These are phyloP conservation scores for Malus orientalis DNA, from an alignment of 306 rosid species.

Conservation along the genomic window DNA sequence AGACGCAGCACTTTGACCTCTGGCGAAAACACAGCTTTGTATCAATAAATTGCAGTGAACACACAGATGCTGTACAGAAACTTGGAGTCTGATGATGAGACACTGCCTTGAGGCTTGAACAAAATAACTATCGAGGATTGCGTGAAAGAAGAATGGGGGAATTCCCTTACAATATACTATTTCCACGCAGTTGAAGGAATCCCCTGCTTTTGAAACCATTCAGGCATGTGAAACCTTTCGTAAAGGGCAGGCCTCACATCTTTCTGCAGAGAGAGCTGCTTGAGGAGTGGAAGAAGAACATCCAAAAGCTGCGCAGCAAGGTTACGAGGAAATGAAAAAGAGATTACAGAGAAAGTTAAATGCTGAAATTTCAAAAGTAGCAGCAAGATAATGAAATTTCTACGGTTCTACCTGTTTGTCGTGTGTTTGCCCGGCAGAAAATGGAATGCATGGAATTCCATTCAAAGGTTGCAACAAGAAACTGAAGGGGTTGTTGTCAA, in stretches of 20 bases:
- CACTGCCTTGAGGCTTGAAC: slow-evolving; percentile 10
- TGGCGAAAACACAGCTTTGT: neutral
- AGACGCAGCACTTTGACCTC: neutral
- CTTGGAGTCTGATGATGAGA: slow-evolving; percentile 6
- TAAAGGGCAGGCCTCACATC: slow-evolving; percentile 81
- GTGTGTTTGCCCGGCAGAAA: slow-evolving; percentile 76
- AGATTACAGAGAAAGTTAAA: neutral
- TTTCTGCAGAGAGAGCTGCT: slow-evolving; percentile 66
- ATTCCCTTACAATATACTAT: neutral
- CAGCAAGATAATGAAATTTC: neutral
- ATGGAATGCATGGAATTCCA: slow-evolving; percentile 93
- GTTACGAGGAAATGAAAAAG: neutral
- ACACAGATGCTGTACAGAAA: slow-evolving; percentile 36
- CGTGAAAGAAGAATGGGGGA: slow-evolving; percentile 7
- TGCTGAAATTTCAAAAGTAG: neutral
- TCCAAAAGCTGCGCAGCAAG: slow-evolving; percentile 59
- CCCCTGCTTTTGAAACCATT: slow-evolving; percentile 97
- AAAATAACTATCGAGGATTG: slow-evolving; percentile 3
- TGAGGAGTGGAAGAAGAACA: slow-evolving; percentile 94
- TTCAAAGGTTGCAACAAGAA: slow-evolving; percentile 84
- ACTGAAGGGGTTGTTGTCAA: slow-evolving; percentile 98
- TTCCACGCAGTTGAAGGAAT: slow-evolving; percentile 57
- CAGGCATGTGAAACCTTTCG: slow-evolving; percentile 89
- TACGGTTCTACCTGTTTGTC: slow-evolving; percentile 62
- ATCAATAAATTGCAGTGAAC: slow-evolving; percentile 7